phyloP scores from a whole-genome alignment of 2,329 filamentous ascomycete genomes.

The Sclerotinia trifoliorum region DNA sequence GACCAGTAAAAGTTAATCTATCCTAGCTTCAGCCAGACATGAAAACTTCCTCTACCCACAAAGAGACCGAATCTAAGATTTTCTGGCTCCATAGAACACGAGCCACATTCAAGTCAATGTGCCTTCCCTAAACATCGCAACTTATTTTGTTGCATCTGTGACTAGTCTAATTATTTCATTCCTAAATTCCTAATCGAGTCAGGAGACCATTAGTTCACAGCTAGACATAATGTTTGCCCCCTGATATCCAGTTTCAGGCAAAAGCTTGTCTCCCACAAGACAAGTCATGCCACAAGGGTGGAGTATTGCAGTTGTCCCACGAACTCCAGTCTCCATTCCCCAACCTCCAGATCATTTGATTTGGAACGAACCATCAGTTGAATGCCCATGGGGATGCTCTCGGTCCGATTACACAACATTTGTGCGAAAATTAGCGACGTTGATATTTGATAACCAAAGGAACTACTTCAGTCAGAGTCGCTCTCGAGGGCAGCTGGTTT shows the following conservation, averaged over 20 bases:
- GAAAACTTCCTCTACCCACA: constrained; percentile 9
- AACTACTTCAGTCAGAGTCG: neutral
- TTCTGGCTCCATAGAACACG: constrained; percentile 6
- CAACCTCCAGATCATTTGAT: constrained; percentile 8
- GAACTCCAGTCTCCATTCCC: constrained; percentile 8
- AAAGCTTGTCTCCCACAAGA: neutral
- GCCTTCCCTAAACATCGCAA: neutral
- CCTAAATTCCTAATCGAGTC: neutral
- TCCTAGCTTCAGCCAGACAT: neutral
- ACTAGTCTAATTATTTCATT: neutral
- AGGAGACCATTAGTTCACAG: neutral
- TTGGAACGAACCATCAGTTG: constrained; percentile 4
- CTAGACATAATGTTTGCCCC: neutral
- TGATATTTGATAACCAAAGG: neutral
- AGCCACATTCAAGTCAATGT: neutral
- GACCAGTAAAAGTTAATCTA: neutral
- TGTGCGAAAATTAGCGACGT: neutral
- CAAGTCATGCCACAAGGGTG: neutral
- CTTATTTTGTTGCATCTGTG: constrained; percentile 5
- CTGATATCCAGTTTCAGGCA: neutral
- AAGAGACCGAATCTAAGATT: constrained; percentile 18
- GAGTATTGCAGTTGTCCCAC: neutral
- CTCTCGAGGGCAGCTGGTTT: neutral
- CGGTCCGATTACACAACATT: constrained; percentile 6
- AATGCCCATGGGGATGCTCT: constrained; percentile 7